Percentiles rank a stretch among this genome's conserved stretches.
Evolutionary conservation across 495 filamentous ascomycete species (phyloP).

Genomic region (Pseudevernia furfuracea): DNA sequence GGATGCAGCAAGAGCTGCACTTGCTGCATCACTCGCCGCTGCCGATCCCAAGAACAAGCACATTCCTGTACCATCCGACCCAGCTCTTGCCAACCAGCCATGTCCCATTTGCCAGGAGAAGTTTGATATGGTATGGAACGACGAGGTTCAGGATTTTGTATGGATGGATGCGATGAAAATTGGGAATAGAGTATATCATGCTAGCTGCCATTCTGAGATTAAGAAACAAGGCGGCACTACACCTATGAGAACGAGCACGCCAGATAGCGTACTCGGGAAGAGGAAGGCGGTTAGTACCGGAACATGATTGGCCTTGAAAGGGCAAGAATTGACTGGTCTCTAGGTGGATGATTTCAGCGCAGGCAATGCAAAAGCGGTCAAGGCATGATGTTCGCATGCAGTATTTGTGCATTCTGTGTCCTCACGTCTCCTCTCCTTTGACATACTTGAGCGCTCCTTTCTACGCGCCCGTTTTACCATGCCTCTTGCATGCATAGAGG

Average conservation of each 20-base stretch:
- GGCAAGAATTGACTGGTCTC: not conserved
- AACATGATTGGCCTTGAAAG: not conserved
- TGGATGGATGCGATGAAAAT: constrained; percentile 86
- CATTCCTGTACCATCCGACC: constrained; percentile 75
- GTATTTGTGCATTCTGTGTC: constrained; percentile 5
- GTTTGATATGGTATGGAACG: constrained; percentile 81
- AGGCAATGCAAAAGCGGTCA: constrained; percentile 17
- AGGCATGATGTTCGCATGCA: constrained; percentile 9
- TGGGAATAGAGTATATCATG: constrained; percentile 77
- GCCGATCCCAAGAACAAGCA: constrained; percentile 62
- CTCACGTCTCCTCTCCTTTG: constrained; percentile 1
- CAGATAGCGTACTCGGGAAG: constrained; percentile 66
- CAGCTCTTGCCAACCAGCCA: constrained; percentile 56
- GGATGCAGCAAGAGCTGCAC: constrained; percentile 30
- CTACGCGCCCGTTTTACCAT: not conserved
- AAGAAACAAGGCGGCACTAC: constrained; percentile 50
- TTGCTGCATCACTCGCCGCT: constrained; percentile 36
- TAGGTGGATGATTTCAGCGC: constrained; percentile 7
- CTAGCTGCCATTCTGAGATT: constrained; percentile 79
- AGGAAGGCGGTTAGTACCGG: constrained; percentile 47
- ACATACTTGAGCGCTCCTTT: not conserved
- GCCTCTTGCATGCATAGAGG: not conserved
- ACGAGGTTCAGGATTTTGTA: constrained; percentile 90
- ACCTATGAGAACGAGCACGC: constrained; percentile 42
- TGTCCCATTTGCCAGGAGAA: constrained; percentile 95